Evolutionary conservation across 2,329 filamentous ascomycete genomes (phyloP).

Genomic region (Colletotrichum plurivorum): DNA sequence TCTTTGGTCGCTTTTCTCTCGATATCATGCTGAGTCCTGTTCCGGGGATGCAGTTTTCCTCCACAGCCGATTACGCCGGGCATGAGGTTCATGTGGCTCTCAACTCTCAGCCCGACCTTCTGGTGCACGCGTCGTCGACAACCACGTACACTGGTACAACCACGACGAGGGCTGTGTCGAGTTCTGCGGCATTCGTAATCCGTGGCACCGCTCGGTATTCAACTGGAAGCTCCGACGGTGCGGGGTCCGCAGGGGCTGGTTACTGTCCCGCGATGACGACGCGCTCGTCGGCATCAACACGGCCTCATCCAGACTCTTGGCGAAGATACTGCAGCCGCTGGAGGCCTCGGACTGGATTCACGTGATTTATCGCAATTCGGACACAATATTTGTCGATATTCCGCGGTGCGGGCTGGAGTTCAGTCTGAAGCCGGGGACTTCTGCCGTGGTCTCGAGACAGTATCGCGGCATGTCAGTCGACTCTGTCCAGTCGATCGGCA

Average conservation of each 20-base stretch:
- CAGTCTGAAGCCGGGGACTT: neutral
- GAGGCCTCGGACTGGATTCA: slow-evolving; percentile 11
- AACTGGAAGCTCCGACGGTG: slow-evolving; percentile 2
- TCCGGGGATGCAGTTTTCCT: slow-evolving; percentile 58
- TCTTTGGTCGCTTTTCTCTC: slow-evolving; percentile 60
- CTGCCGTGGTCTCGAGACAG: slow-evolving; percentile 59
- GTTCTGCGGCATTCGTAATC: slow-evolving; percentile 46
- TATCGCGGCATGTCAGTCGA: slow-evolving; percentile 66
- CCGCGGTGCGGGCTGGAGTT: slow-evolving; percentile 4
- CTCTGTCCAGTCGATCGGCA: slow-evolving; percentile 58
- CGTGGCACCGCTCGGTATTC: slow-evolving; percentile 45
- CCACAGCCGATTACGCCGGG: slow-evolving; percentile 47
- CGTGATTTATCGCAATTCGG: neutral
- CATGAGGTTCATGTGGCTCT: slow-evolving; percentile 46
- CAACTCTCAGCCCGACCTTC: neutral
- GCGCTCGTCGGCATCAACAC: neutral
- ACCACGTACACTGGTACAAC: slow-evolving; percentile 64
- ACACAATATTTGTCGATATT: neutral
- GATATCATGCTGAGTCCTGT: slow-evolving; percentile 58
- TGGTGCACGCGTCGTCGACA: slow-evolving; percentile 48
- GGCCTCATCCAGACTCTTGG: neutral
- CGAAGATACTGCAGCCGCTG: neutral
- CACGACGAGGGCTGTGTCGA: slow-evolving; percentile 46
- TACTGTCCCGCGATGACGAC: neutral
- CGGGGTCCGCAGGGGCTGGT: neutral